Conservation (phyloP, 2,329 filamentous ascomycete genomes). For the Cordyceps fumosorosea region DNA sequence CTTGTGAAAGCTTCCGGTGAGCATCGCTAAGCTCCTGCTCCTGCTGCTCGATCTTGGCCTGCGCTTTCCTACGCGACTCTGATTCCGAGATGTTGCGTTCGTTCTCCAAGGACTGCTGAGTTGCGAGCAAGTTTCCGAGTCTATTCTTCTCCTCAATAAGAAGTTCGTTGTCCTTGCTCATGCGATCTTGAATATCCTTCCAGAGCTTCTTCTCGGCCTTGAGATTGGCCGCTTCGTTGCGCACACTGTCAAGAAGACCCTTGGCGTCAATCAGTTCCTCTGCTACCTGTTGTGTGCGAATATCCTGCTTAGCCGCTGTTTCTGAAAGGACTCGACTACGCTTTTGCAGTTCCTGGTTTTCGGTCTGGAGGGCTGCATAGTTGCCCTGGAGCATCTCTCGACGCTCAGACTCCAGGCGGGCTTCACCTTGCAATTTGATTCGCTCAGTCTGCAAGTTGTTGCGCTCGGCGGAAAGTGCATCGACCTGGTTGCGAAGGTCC, state of each 20-base stretch:
- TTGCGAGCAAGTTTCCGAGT: slow-evolving; percentile 74
- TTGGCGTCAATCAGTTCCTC: slow-evolving; percentile 87
- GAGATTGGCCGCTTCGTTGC: slow-evolving; percentile 84
- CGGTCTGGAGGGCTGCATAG: slow-evolving; percentile 72
- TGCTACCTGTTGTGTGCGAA: slow-evolving; percentile 82
- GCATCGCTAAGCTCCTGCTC: slow-evolving; percentile 71
- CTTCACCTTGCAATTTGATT: slow-evolving; percentile 71
- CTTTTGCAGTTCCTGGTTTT: slow-evolving; percentile 83
- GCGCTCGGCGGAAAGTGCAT: slow-evolving; percentile 75
- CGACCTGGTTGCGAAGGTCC: slow-evolving; percentile 77
- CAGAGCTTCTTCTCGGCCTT: slow-evolving; percentile 93
- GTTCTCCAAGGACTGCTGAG: slow-evolving; percentile 83
- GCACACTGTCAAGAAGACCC: slow-evolving; percentile 75
- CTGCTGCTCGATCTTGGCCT: slow-evolving; percentile 68
- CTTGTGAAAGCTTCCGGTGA: slow-evolving; percentile 77
- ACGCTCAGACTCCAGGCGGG: slow-evolving; percentile 73
- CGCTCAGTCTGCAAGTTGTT: slow-evolving; percentile 75
- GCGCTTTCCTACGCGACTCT: slow-evolving; percentile 73
- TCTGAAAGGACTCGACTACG: slow-evolving; percentile 72
- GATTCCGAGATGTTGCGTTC: slow-evolving; percentile 82
- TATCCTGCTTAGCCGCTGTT: slow-evolving; percentile 79
- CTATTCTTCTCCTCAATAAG: slow-evolving; percentile 78
- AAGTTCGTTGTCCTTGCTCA: slow-evolving; percentile 81
- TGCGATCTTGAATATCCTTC: slow-evolving; percentile 85
- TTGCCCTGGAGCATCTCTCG: slow-evolving; percentile 88